Evolutionary conservation across 306 rosid genomes (phyloP).

Genomic region (Erythrophleum fordii): DNA sequence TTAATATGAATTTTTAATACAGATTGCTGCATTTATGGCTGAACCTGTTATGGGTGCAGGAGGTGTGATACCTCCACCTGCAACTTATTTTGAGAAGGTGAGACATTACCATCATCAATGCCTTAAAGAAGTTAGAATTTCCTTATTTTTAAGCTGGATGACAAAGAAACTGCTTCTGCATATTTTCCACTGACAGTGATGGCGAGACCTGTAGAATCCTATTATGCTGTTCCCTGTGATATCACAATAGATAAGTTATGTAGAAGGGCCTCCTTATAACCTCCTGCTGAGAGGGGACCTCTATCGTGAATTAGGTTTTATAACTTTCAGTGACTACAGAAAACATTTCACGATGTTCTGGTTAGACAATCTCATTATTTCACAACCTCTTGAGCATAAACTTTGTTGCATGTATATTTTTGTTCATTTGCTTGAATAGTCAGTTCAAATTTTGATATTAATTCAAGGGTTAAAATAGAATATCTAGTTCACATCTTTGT

Average conservation of each 20-base stretch:
- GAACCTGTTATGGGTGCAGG: conserved; percentile 99
- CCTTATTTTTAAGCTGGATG: conserved; percentile 33
- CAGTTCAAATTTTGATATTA: background rate
- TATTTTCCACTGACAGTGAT: background rate
- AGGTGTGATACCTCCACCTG: conserved; percentile 90
- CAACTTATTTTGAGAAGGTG: conserved; percentile 93
- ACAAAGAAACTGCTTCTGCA: background rate
- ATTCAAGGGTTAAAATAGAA: background rate
- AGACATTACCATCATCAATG: conserved; percentile 27
- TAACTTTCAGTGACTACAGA: background rate
- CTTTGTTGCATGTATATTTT: background rate
- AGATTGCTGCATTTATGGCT: conserved; percentile 98
- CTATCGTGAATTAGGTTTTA: background rate
- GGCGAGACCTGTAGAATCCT: background rate
- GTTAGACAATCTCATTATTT: background rate
- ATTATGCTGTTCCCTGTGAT: background rate
- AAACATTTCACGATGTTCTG: background rate
- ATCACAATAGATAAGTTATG: background rate
- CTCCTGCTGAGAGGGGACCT: background rate
- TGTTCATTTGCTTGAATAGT: conserved; percentile 24
- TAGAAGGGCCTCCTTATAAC: background rate
- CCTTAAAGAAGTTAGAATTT: conserved; percentile 10
- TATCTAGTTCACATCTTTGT: background rate
- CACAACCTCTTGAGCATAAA: background rate
- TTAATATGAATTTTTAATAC: conserved; percentile 24